Conservation (phyloP, 768 basidiomycete genomes). For the Asterophora lycoperdoides region DNA sequence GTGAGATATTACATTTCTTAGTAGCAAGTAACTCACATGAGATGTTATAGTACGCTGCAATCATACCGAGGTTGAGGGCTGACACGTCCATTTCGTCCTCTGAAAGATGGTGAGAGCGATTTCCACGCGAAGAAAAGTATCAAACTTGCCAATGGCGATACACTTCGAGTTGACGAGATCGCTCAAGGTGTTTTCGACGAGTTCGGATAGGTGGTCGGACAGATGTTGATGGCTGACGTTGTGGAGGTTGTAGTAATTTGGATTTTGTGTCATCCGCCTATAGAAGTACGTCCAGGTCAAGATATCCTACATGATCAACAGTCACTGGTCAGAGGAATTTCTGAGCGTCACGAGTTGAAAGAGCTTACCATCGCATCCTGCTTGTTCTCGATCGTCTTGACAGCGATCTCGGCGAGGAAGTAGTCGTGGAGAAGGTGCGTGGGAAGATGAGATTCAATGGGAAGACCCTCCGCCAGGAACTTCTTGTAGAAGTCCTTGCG, state of each 20-base stretch:
- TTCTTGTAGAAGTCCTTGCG: slow-evolving; percentile 99
- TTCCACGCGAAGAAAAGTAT: background rate
- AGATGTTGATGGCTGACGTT: slow-evolving; percentile 95
- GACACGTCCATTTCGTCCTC: slow-evolving; percentile 94
- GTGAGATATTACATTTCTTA: slow-evolving; percentile 1
- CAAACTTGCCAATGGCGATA: slow-evolving; percentile 70
- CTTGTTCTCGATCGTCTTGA: slow-evolving; percentile 99
- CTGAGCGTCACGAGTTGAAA: background rate
- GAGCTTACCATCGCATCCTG: slow-evolving; percentile 83
- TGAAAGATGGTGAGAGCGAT: slow-evolving; percentile 18
- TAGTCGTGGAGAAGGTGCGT: slow-evolving; percentile 92
- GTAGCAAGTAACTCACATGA: slow-evolving; percentile 52
- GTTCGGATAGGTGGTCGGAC: slow-evolving; percentile 92
- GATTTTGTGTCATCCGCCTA: slow-evolving; percentile 95
- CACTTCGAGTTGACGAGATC: slow-evolving; percentile 95
- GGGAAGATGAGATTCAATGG: slow-evolving; percentile 92
- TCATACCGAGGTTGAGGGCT: slow-evolving; percentile 96
- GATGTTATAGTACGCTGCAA: slow-evolving; percentile 94
- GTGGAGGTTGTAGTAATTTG: slow-evolving; percentile 91
- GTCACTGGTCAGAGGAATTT: slow-evolving; percentile 5
- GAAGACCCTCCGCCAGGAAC: slow-evolving; percentile 94
- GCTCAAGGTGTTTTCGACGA: slow-evolving; percentile 89
- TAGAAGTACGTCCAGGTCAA: slow-evolving; percentile 99
- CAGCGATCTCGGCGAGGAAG: slow-evolving; percentile 96
- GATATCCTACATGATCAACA: slow-evolving; percentile 59